A percentile compares a stretch with the other conserved stretches of the same genome.
Conservation (phyloP, 164 flowering plant genomes). For the Dillenia turbinata region DNA sequence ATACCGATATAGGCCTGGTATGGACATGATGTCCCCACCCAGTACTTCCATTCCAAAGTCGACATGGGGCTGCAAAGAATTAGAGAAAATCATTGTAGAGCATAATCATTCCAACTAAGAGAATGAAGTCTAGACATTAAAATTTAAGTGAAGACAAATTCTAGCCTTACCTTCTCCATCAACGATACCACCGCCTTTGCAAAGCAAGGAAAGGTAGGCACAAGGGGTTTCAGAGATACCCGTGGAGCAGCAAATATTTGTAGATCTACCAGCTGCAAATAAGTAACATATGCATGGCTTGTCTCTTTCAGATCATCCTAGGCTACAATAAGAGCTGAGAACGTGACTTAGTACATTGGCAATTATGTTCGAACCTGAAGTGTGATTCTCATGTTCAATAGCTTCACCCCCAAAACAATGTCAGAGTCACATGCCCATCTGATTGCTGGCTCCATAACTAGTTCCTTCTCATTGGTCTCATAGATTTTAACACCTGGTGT, state of each 20-base stretch:
- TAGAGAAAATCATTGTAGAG: background rate
- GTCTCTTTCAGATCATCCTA: background rate
- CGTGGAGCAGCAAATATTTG: conserved; percentile 68
- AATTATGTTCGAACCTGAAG: conserved; percentile 54
- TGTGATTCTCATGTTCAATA: conserved; percentile 40
- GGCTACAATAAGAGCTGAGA: background rate
- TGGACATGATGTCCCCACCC: conserved; percentile 86
- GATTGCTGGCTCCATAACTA: conserved; percentile 68
- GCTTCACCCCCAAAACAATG: conserved; percentile 46
- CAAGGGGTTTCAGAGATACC: conserved; percentile 74
- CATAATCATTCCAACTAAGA: background rate
- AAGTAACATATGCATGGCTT: conserved; percentile 9
- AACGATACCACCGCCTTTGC: conserved; percentile 53
- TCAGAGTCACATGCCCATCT: conserved; percentile 93
- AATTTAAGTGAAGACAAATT: background rate
- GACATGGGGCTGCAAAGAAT: conserved; percentile 66
- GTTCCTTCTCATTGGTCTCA: conserved; percentile 74
- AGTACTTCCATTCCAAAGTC: conserved; percentile 77
- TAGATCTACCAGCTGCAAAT: conserved; percentile 69
- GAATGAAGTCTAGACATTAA: background rate
- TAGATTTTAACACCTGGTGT: conserved; percentile 62
- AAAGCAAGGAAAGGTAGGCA: conserved; percentile 91
- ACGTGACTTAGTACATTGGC: background rate
- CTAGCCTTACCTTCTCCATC: conserved; percentile 64
- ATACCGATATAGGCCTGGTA: conserved; percentile 72